Conservation (phyloP, 345 rosid species). For the Durio zibethinus region DNA sequence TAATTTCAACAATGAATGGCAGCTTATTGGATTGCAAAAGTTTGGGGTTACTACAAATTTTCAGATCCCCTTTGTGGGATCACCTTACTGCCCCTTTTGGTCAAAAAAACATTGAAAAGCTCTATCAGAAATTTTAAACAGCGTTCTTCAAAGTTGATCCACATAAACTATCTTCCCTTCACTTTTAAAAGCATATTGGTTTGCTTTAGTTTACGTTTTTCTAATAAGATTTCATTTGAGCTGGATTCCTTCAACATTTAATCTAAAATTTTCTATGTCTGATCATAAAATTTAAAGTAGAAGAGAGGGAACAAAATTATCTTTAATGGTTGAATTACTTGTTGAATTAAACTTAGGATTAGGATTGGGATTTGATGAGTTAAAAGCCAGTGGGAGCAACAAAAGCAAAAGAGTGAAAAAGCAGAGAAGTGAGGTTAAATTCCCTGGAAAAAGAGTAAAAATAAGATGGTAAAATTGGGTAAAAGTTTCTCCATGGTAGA, state of each 20-base stretch:
- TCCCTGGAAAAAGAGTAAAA: background rate
- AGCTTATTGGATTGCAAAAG: background rate
- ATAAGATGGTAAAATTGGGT: background rate
- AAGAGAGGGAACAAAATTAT: conserved; percentile 6
- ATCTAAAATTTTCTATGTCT: background rate
- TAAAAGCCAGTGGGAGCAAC: conserved; percentile 4
- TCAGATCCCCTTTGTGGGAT: conserved; percentile 11
- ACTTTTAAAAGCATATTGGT: no score
- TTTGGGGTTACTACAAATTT: background rate
- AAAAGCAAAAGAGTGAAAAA: background rate
- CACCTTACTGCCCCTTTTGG: conserved; percentile 9
- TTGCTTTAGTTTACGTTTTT: background rate
- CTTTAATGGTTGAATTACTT: conserved; percentile 8
- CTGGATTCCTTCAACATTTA: conserved; percentile 11
- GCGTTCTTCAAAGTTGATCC: background rate
- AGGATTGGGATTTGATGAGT: background rate
- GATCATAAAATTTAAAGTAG: background rate
- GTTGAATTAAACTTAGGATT: background rate
- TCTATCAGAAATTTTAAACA: background rate
- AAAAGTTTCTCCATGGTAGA: background rate
- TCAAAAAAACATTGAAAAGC: background rate
- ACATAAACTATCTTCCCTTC: background rate
- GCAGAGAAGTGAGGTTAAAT: background rate
- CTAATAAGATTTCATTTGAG: background rate
- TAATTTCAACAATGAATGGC: conserved; percentile 11